Evolutionary conservation across 495 filamentous ascomycete species (phyloP).

Genomic region (Aspergillus hancockii): DNA sequence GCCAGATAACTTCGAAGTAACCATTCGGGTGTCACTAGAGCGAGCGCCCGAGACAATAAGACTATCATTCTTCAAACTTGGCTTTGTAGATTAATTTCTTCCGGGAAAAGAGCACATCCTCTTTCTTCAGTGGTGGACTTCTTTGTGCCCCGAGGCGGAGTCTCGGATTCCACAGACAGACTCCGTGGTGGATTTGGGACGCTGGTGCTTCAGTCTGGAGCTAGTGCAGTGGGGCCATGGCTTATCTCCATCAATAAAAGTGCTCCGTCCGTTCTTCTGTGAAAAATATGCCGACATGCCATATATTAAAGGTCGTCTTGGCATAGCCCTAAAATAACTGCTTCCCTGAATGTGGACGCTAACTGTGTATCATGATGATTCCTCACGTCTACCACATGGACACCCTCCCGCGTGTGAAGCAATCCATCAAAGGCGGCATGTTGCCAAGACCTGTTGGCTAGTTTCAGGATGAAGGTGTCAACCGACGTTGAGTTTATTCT

Average conservation of each 20-base stretch:
- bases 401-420: not conserved
- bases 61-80: not conserved
- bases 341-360: not conserved
- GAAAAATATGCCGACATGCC: not conserved
- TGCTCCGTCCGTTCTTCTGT: not conserved
- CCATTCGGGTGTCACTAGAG: not conserved
- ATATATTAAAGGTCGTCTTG: not conserved
- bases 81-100: not conserved
- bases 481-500: not conserved
- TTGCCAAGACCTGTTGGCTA: not conserved
- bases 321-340: not conserved
- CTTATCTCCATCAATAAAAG: not conserved
- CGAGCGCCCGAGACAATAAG: not conserved
- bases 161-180: not conserved
- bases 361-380: not conserved
- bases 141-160: slow-evolving; percentile 5
- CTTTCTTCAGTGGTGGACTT: slow-evolving; percentile 10
- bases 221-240: not conserved
- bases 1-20: not conserved
- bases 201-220: not conserved
- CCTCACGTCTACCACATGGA: not conserved
- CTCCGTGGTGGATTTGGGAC: not conserved
- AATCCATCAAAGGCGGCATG: not conserved
- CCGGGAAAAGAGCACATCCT: not conserved
- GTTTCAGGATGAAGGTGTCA: not conserved